Conservation (phyloP, 2,329 filamentous ascomycete species). For the Neoarthrinium moseri region DNA sequence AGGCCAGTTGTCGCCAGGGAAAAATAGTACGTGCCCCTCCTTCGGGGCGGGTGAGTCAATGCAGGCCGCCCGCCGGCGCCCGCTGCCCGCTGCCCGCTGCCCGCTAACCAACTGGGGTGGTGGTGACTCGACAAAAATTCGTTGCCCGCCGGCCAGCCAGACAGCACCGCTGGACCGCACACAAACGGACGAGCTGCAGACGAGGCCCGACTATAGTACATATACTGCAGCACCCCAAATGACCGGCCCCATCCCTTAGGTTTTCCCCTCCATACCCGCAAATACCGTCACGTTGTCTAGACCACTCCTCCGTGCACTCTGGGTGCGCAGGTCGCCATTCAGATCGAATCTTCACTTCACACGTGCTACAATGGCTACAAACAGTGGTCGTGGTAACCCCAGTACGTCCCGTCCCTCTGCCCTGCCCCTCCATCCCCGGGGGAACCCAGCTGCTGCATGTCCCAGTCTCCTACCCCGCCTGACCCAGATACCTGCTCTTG, state of each 20-base stretch:
- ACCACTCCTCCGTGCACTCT: slow-evolving; percentile 53
- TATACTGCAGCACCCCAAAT: neutral
- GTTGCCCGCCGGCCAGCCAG: too few species aligned
- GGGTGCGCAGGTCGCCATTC: slow-evolving; percentile 54
- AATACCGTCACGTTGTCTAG: slow-evolving; percentile 43
- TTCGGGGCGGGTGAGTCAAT: neutral
- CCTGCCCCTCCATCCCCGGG: neutral
- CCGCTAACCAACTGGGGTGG: too few species aligned
- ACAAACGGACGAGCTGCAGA: too few species aligned
- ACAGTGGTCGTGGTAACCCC: slow-evolving; percentile 49
- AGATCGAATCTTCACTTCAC: slow-evolving; percentile 39
- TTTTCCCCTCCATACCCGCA: slow-evolving; percentile 13
- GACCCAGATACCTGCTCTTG: slow-evolving; percentile 7
- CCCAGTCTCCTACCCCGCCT: neutral
- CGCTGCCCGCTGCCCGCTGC: too few species aligned
- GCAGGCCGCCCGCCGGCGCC: too few species aligned
- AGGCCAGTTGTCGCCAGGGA: too few species aligned
- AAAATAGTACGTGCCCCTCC: too few species aligned
- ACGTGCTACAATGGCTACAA: slow-evolving; percentile 57
- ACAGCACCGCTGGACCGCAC: too few species aligned
- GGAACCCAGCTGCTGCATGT: neutral
- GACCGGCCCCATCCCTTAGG: slow-evolving; percentile 3
- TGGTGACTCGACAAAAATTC: neutral
- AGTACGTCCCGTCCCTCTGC: slow-evolving; percentile 13
- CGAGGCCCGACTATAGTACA: too few species aligned